These are phyloP conservation scores for Pichia exigua DNA, from an alignment of 805 yeast genomes.

Conservation along the genomic window DNA sequence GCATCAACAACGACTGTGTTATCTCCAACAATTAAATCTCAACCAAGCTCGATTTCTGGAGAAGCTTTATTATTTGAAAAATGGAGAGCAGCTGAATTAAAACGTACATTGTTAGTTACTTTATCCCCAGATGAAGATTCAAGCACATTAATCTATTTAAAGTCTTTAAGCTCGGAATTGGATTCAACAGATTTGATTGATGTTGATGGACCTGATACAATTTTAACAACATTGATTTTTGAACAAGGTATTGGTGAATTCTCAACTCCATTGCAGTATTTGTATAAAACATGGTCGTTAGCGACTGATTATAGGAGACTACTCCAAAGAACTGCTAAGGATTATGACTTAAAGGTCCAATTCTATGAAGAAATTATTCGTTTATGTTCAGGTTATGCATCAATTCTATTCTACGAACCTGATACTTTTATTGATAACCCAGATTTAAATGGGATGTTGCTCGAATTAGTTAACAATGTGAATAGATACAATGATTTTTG, in stretches of 20 bases:
- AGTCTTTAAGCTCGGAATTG: constrained; percentile 21
- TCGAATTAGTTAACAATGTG: constrained; percentile 20
- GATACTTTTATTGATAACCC: constrained; percentile 47
- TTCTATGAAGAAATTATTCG: constrained; percentile 42
- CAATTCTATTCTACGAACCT: constrained; percentile 61
- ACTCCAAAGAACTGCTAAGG: constrained; percentile 34
- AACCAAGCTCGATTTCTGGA: neutral
- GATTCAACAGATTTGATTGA: constrained; percentile 15
- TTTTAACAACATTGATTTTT: constrained; percentile 47
- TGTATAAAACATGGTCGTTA: constrained; percentile 37
- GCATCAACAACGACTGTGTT: neutral
- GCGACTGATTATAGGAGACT: constrained; percentile 36
- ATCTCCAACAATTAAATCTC: neutral
- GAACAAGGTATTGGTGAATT: constrained; percentile 40
- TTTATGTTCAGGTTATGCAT: constrained; percentile 52
- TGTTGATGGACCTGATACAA: constrained; percentile 37
- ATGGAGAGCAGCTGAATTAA: constrained; percentile 38
- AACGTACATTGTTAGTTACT: constrained; percentile 31
- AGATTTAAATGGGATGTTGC: constrained; percentile 23
- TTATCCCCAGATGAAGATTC: constrained; percentile 20
- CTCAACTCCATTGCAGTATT: constrained; percentile 37
- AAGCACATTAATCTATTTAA: constrained; percentile 14
- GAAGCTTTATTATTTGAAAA: constrained; percentile 21
- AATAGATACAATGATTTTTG: constrained; percentile 37
- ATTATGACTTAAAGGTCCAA: constrained; percentile 29